A percentile compares a stretch with the other conserved stretches of the same genome.
Evolutionary conservation across 2,329 filamentous ascomycete genomes (phyloP).

Genomic region (Fusarium napiforme): DNA sequence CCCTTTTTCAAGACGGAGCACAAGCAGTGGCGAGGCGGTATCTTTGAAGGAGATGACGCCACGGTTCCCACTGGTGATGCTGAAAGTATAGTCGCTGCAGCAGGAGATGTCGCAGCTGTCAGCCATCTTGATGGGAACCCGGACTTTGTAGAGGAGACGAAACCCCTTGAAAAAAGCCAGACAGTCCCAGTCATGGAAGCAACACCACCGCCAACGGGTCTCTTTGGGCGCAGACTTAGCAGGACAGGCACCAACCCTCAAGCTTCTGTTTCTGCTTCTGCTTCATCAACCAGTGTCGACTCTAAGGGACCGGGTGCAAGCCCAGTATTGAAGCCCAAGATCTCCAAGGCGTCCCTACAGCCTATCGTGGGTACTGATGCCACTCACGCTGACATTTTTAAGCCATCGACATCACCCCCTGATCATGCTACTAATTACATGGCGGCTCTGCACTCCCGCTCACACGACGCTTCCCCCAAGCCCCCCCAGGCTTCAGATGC

Average conservation of each 20-base stretch:
- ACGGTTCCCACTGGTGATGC: slow-evolving; percentile 47
- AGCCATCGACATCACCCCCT: slow-evolving; percentile 64
- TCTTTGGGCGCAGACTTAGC: slow-evolving; percentile 62
- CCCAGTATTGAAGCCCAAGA: slow-evolving; percentile 50
- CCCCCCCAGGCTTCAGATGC: slow-evolving; percentile 50
- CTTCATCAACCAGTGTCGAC: slow-evolving; percentile 62
- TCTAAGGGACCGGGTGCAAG: slow-evolving; percentile 54
- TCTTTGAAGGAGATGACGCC: slow-evolving; percentile 72
- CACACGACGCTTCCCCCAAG: slow-evolving; percentile 64
- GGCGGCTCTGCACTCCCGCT: slow-evolving; percentile 73
- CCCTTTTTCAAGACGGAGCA: slow-evolving; percentile 86
- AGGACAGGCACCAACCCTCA: slow-evolving; percentile 49
- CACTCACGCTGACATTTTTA: slow-evolving; percentile 72
- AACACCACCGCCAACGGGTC: slow-evolving; percentile 50
- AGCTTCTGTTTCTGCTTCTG: slow-evolving; percentile 55
- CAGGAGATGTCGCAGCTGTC: slow-evolving; percentile 61
- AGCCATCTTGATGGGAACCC: slow-evolving; percentile 56
- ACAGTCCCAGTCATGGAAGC: slow-evolving; percentile 59
- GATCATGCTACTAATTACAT: slow-evolving; percentile 73
- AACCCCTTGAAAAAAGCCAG: slow-evolving; percentile 66
- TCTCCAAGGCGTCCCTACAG: slow-evolving; percentile 62
- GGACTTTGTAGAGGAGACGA: slow-evolving; percentile 54
- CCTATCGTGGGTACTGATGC: slow-evolving; percentile 75
- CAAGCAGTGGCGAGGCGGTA: slow-evolving; percentile 85
- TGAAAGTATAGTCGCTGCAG: slow-evolving; percentile 46